Percentiles rank a stretch among this genome's conserved stretches.
These are phyloP conservation scores for Phoenix dactylifera DNA, from an alignment of 176 grass and related monocot genomes.

Conservation along the genomic window DNA sequence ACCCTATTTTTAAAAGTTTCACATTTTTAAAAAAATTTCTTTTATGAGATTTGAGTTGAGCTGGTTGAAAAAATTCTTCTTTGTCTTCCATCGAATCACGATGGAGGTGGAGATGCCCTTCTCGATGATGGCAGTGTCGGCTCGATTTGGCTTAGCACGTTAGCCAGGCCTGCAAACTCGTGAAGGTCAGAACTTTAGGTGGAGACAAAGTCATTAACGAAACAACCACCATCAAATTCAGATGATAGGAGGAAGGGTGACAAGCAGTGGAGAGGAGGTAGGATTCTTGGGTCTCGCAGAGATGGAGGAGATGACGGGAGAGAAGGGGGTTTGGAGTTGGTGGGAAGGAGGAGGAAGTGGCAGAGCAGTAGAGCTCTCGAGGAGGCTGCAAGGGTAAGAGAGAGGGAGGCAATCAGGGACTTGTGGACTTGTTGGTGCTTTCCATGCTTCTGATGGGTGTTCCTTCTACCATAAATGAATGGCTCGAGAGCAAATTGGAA, in stretches of 20 bases:
- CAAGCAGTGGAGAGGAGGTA: not conserved
- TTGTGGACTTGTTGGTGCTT: too few relatives aligned
- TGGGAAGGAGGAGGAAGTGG: not conserved
- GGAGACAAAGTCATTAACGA: slow-evolving; percentile 24
- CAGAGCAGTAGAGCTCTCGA: not conserved
- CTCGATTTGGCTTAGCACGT: slow-evolving; percentile 25
- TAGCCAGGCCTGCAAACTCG: slow-evolving; percentile 8
- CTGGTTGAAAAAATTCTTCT: too few relatives aligned
- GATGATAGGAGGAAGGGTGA: slow-evolving; percentile 1
- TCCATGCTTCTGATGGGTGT: not conserved
- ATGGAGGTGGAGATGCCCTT: slow-evolving; percentile 18
- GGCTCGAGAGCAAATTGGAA: not conserved
- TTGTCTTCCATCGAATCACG: too few relatives aligned
- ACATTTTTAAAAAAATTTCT: too few relatives aligned
- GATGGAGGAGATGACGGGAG: slow-evolving; percentile 1
- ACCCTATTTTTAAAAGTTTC: too few relatives aligned
- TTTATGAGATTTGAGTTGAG: too few relatives aligned
- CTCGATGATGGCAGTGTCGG: slow-evolving; percentile 14
- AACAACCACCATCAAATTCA: slow-evolving; percentile 5
- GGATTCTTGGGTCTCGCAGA: not conserved
- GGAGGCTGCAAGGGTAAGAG: not conserved
- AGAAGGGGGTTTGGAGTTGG: too few relatives aligned
- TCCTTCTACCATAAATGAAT: not conserved
- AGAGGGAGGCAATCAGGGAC: too few relatives aligned
- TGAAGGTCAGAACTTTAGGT: not conserved